These are phyloP conservation scores for Emmonsiellopsis sp. DNA, from an alignment of 2,329 filamentous ascomycete species.

Conservation along the genomic window DNA sequence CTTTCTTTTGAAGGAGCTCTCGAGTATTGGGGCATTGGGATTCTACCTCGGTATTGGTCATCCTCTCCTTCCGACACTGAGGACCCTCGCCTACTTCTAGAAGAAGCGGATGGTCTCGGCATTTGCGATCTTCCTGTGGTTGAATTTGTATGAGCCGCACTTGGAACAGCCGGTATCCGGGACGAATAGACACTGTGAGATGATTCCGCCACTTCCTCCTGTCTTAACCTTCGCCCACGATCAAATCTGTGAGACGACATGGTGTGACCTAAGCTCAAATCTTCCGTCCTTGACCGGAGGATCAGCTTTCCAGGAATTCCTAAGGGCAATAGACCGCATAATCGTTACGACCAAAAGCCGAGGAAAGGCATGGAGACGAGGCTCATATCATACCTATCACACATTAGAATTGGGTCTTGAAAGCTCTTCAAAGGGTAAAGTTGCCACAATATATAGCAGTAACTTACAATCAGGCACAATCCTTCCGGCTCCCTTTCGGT, in stretches of 20 bases:
- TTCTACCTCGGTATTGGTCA: background rate
- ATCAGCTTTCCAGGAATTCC: slow-evolving; percentile 18
- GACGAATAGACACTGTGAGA: slow-evolving; percentile 17
- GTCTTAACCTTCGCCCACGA: slow-evolving; percentile 21
- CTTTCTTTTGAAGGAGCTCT: slow-evolving; percentile 15
- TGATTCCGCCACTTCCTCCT: slow-evolving; percentile 17
- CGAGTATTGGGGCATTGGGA: slow-evolving; percentile 7
- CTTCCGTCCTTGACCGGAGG: slow-evolving; percentile 19
- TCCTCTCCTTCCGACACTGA: slow-evolving; percentile 23
- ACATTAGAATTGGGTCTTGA: background rate
- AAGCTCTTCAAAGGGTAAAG: background rate
- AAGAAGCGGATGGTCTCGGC: slow-evolving; percentile 15
- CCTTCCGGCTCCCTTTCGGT: no score
- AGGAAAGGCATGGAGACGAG: background rate
- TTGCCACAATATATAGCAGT: background rate
- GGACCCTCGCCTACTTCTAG: slow-evolving; percentile 17
- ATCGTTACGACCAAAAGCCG: slow-evolving; percentile 20
- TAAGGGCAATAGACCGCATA: slow-evolving; percentile 16
- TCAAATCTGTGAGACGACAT: slow-evolving; percentile 29
- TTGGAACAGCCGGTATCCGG: slow-evolving; percentile 14
- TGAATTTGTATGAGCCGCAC: slow-evolving; percentile 11
- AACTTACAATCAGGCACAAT: background rate
- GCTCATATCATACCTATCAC: background rate
- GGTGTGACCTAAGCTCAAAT: slow-evolving; percentile 18
- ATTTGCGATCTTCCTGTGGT: slow-evolving; percentile 19